Evolutionary conservation across 2,329 filamentous ascomycete genomes (phyloP).

Genomic region (Xylariaceae sp.): DNA sequence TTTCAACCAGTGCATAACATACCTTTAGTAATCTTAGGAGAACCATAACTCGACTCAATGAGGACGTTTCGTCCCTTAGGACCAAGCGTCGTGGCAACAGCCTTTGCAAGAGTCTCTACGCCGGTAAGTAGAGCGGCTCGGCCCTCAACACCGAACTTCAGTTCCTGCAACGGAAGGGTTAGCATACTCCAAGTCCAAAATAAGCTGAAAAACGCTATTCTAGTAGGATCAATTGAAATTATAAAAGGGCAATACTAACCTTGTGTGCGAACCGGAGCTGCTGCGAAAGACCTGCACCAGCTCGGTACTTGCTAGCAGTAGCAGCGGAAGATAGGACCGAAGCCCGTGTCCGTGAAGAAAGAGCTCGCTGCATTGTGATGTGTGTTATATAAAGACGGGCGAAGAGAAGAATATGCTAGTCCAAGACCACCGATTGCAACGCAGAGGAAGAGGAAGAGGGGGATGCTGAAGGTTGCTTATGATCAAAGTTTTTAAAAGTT

Average conservation of each 20-base stretch:
- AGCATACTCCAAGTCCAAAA: slow-evolving; percentile 25
- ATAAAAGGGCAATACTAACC: slow-evolving; percentile 55
- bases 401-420: slow-evolving; percentile 32
- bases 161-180: slow-evolving; percentile 64
- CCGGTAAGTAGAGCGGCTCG: slow-evolving; percentile 86
- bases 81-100: slow-evolving; percentile 92
- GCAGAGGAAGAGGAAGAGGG: slow-evolving; percentile 34
- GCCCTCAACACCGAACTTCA: slow-evolving; percentile 97
- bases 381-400: slow-evolving; percentile 27
- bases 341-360: slow-evolving; percentile 78
- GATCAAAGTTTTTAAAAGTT: slow-evolving; percentile 22
- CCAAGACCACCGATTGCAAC: slow-evolving; percentile 32
- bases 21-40: slow-evolving; percentile 99
- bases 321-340: slow-evolving; percentile 74
- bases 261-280: slow-evolving; percentile 98
- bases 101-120: slow-evolving; percentile 95
- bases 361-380: slow-evolving; percentile 88
- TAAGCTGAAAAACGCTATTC: not conserved
- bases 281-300: slow-evolving; percentile 70
- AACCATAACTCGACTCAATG: slow-evolving; percentile 98
- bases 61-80: slow-evolving; percentile 98
- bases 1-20: slow-evolving; percentile 35
- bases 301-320: slow-evolving; percentile 62
- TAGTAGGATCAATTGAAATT: not conserved
- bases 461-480: slow-evolving; percentile 14